Conservation (phyloP, 345 rosid species). For the Carallia pectinifolia region DNA sequence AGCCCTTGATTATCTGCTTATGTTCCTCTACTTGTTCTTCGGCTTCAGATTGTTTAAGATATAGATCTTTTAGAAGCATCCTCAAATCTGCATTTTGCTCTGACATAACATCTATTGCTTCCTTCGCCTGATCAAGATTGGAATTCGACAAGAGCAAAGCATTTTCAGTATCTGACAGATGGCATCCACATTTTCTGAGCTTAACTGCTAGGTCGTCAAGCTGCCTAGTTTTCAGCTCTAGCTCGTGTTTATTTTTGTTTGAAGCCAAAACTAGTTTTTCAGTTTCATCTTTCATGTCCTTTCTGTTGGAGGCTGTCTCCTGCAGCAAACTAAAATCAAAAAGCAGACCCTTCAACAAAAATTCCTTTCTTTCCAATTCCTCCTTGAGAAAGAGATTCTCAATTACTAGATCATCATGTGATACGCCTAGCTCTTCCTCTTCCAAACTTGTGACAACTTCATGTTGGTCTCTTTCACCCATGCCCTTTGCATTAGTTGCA, state of each 20-base stretch:
- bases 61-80: slow-evolving; percentile 60
- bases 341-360: slow-evolving; percentile 73
- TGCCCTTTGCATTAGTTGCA: slow-evolving; percentile 22
- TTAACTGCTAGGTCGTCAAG: slow-evolving; percentile 53
- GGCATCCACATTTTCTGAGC: slow-evolving; percentile 49
- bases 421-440: slow-evolving; percentile 28
- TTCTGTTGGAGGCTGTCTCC: slow-evolving; percentile 73
- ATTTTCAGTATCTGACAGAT: slow-evolving; percentile 47
- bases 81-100: slow-evolving; percentile 72
- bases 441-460: slow-evolving; percentile 29
- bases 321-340: slow-evolving; percentile 88
- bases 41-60: slow-evolving; percentile 56
- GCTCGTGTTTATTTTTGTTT: slow-evolving; percentile 52
- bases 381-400: slow-evolving; percentile 61
- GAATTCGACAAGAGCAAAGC: slow-evolving; percentile 47
- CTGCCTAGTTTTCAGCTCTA: slow-evolving; percentile 63
- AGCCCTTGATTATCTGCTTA: slow-evolving; percentile 55
- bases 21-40: slow-evolving; percentile 74
- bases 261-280: slow-evolving; percentile 49
- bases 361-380: slow-evolving; percentile 76
- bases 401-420: slow-evolving; percentile 29
- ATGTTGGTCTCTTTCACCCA: slow-evolving; percentile 22
- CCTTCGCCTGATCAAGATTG: slow-evolving; percentile 57
- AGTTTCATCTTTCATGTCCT: slow-evolving; percentile 69
- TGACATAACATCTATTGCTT: slow-evolving; percentile 46